A percentile compares a stretch with the other conserved stretches of the same genome.
phyloP scores from a whole-genome alignment of 148 eudicot genomes.

The Cornus suecica region DNA sequence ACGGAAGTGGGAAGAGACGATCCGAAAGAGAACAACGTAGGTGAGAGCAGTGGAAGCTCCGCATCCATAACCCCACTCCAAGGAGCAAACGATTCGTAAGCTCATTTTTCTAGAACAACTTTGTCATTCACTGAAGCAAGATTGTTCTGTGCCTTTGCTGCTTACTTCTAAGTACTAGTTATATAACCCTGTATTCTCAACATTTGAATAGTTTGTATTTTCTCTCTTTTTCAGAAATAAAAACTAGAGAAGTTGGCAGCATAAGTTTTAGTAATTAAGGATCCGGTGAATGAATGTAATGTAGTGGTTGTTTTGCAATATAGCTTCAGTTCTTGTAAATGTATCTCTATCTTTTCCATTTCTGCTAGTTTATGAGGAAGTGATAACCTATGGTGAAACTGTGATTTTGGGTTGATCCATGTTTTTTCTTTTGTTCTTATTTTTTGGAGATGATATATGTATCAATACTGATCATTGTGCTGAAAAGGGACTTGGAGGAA shows the following conservation, averaged over 20 bases:
- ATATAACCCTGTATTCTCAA: neutral
- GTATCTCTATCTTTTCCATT: neutral
- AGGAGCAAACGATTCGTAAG: neutral
- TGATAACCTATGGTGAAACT: neutral
- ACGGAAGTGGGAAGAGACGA: neutral
- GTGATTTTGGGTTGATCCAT: neutral
- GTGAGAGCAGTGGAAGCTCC: conserved; percentile 9
- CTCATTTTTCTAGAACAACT: neutral
- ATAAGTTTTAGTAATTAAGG: neutral
- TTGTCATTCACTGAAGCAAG: neutral
- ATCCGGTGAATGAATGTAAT: neutral
- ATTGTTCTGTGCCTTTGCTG: neutral
- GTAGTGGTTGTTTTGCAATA: neutral
- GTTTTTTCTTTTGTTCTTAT: no score
- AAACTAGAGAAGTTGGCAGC: neutral
- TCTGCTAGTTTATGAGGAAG: neutral
- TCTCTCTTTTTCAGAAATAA: neutral
- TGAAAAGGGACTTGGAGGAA: neutral
- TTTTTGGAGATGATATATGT: neutral
- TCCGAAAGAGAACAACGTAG: neutral
- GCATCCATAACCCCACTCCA: neutral
- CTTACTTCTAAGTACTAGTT: neutral
- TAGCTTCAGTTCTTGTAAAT: neutral
- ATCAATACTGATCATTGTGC: neutral
- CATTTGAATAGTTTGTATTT: neutral